A percentile compares a stretch with the other conserved stretches of the same genome.
phyloP scores from a whole-genome alignment of 139 green algal species.

The Chlorella sorokiniana region DNA sequence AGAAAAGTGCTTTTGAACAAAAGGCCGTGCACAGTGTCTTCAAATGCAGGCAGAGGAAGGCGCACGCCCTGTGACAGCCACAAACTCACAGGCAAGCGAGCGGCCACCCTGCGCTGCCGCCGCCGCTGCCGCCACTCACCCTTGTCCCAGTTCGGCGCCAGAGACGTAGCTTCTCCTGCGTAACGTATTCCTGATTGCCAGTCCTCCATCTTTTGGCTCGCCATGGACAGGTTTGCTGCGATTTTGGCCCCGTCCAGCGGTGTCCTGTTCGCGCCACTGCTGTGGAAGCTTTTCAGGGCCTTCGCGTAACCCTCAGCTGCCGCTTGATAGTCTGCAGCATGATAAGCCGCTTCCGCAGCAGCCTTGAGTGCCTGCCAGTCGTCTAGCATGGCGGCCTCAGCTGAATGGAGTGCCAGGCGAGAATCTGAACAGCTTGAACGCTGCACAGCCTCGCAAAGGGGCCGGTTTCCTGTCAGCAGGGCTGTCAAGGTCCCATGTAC shows the following conservation, averaged over 20 bases:
- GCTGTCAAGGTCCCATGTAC: too few species aligned
- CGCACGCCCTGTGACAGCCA: too few species aligned
- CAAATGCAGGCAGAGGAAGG: too few species aligned
- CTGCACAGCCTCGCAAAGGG: too few species aligned
- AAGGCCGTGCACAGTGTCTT: neutral
- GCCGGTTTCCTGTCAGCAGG: too few species aligned
- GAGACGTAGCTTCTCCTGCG: neutral
- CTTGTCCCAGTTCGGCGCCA: slow-evolving; percentile 11
- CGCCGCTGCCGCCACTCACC: neutral
- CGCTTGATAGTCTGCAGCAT: neutral
- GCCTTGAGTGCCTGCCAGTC: neutral
- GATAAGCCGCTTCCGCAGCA: neutral
- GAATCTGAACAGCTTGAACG: too few species aligned
- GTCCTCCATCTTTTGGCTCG: neutral
- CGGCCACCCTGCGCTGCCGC: too few species aligned
- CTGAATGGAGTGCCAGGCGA: too few species aligned
- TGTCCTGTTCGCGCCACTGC: neutral
- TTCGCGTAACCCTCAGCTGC: neutral
- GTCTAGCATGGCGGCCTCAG: neutral
- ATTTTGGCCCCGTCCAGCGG: neutral
- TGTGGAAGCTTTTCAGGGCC: neutral
- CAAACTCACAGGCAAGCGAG: too few species aligned
- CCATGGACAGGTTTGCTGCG: neutral
- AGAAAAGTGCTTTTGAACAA: neutral
- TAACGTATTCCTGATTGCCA: neutral